phyloP scores from a whole-genome alignment of 768 basidiomycete genomes.

The Lentinula aciculospora region DNA sequence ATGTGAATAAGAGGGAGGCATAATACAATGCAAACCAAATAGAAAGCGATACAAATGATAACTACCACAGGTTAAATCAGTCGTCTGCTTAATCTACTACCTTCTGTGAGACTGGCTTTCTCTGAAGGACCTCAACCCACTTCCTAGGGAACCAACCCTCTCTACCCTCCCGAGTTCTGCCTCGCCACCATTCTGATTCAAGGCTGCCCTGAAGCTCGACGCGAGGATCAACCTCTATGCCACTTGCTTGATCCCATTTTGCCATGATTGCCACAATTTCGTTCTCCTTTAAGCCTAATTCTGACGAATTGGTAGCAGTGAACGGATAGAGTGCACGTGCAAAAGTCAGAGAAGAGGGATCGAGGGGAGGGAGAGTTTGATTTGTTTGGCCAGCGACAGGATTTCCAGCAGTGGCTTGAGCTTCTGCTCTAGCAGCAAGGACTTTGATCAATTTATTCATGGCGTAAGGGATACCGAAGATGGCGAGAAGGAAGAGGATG shows the following conservation, averaged over 20 bases:
- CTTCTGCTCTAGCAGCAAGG: constrained; percentile 58
- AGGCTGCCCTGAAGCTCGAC: constrained; percentile 39
- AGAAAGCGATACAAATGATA: no score
- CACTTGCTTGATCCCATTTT: constrained; percentile 67
- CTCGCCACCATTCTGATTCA: constrained; percentile 89
- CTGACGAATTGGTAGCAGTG: constrained; percentile 64
- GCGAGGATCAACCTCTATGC: constrained; percentile 62
- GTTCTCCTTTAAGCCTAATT: constrained; percentile 78
- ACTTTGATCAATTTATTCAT: constrained; percentile 87
- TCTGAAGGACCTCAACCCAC: constrained; percentile 73
- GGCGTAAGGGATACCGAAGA: constrained; percentile 88
- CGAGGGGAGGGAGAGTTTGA: constrained; percentile 52
- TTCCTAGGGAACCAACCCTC: constrained; percentile 94
- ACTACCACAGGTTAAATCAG: neutral
- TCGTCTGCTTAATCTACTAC: neutral
- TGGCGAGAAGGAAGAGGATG: constrained; percentile 87
- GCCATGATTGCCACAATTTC: constrained; percentile 92
- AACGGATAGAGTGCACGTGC: constrained; percentile 81
- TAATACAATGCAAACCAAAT: no score
- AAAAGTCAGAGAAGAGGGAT: constrained; percentile 79
- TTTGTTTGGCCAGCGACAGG: constrained; percentile 23
- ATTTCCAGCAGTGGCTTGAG: constrained; percentile 34
- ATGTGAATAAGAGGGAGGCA: no score
- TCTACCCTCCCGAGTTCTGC: constrained; percentile 84
- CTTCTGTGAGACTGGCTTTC: constrained; percentile 17